phyloP scores from a whole-genome alignment of 2,329 filamentous ascomycete genomes.

The Trichoderma endophyticum region DNA sequence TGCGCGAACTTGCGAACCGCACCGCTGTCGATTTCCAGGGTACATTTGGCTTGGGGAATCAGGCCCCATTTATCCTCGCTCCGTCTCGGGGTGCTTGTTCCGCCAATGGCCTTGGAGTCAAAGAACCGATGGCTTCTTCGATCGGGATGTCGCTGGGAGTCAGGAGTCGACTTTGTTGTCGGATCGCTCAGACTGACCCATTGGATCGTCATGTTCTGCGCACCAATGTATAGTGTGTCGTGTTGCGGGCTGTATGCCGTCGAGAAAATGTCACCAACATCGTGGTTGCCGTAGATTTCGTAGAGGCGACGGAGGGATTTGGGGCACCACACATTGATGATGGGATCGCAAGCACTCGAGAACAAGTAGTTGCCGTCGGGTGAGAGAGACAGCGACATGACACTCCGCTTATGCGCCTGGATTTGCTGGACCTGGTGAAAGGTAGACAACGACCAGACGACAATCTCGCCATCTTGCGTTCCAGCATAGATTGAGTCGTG shows the following conservation, averaged over 20 bases:
- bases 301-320: slow-evolving; percentile 72
- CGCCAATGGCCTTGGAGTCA: slow-evolving; percentile 83
- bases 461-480: slow-evolving; percentile 88
- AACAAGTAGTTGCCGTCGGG: slow-evolving; percentile 74
- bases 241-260: slow-evolving; percentile 80
- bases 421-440: slow-evolving; percentile 77
- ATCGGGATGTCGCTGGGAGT: slow-evolving; percentile 68
- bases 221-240: slow-evolving; percentile 84
- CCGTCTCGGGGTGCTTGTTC: slow-evolving; percentile 71
- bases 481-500: slow-evolving; percentile 84
- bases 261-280: slow-evolving; percentile 94
- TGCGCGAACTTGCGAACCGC: slow-evolving; percentile 88
- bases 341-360: slow-evolving; percentile 88
- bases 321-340: slow-evolving; percentile 92
- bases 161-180: slow-evolving; percentile 55
- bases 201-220: slow-evolving; percentile 92
- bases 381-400: slow-evolving; percentile 80
- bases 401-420: slow-evolving; percentile 86
- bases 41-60: slow-evolving; percentile 52
- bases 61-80: slow-evolving; percentile 56
- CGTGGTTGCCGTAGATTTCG: slow-evolving; percentile 89
- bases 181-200: slow-evolving; percentile 77
- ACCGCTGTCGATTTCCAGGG: slow-evolving; percentile 76
- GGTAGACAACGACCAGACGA: slow-evolving; percentile 85
- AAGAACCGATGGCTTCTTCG: slow-evolving; percentile 85